Percentiles rank a stretch among this genome's conserved stretches.
These are phyloP conservation scores for Triglochin maritima DNA, from an alignment of 106 monocot genomes.

Conservation along the genomic window DNA sequence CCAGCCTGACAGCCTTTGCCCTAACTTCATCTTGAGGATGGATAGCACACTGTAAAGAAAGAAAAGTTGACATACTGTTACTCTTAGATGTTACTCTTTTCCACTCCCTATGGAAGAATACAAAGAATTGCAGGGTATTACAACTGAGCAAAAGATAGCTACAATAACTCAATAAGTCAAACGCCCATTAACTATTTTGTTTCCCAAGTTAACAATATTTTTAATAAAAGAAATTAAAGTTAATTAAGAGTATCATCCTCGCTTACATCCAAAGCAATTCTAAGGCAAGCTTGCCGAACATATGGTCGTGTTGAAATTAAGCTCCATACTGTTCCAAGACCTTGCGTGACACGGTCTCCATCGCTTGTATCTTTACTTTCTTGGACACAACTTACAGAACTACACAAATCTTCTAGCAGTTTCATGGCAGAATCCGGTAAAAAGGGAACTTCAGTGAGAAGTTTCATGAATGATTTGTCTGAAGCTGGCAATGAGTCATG, in stretches of 20 bases:
- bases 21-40: constrained; percentile 92
- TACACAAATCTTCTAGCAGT: constrained; percentile 78
- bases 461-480: constrained; percentile 81
- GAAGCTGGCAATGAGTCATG: constrained; percentile 70
- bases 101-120: too few relatives aligned
- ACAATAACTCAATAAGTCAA: too few relatives aligned
- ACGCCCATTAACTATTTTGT: too few relatives aligned
- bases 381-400: constrained; percentile 31
- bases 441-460: constrained; percentile 80
- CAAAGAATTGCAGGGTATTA: too few relatives aligned
- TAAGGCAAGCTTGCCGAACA: constrained; percentile 49
- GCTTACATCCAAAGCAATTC: constrained; percentile 74
- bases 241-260: too few relatives aligned
- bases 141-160: too few relatives aligned
- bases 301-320: constrained; percentile 65
- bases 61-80: not conserved
- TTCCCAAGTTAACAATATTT: too few relatives aligned
- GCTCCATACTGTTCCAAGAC: constrained; percentile 87
- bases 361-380: constrained; percentile 42
- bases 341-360: constrained; percentile 83
- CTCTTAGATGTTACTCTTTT: too few relatives aligned
- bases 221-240: too few relatives aligned
- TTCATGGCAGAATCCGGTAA: constrained; percentile 54
- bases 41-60: constrained; percentile 58
- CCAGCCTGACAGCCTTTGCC: constrained; percentile 83